Evolutionary conservation across 441 rosid species (phyloP).

Genomic region (Adansonia gregorii): DNA sequence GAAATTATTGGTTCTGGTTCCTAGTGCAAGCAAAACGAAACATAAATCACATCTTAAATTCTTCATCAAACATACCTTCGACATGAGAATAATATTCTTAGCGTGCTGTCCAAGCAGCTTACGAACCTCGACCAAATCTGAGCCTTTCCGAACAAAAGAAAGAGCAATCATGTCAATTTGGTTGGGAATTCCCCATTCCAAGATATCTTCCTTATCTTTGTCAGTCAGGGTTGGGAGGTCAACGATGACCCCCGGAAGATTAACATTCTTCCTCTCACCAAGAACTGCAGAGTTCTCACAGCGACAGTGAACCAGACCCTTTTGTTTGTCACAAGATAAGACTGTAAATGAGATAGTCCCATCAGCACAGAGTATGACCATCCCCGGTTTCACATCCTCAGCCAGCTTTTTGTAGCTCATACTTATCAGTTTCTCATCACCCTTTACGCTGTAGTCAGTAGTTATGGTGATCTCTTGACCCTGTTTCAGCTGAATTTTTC

Average conservation of each 20-base stretch:
- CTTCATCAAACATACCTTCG: conserved; percentile 63
- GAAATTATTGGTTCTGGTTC: conserved; percentile 13
- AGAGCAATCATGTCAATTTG: conserved; percentile 95
- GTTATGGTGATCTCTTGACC: conserved; percentile 85
- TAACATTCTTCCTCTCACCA: conserved; percentile 93
- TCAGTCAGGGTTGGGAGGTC: conserved; percentile 95
- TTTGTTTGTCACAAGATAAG: conserved; percentile 62
- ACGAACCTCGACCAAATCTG: conserved; percentile 81
- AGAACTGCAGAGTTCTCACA: conserved; percentile 92
- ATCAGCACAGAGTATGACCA: conserved; percentile 86
- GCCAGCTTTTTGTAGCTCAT: conserved; percentile 94
- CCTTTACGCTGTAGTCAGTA: conserved; percentile 76
- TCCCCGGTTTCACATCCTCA: conserved; percentile 78
- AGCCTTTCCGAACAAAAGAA: conserved; percentile 92
- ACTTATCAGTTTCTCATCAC: conserved; percentile 71
- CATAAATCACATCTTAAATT: neutral
- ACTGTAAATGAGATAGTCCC: conserved; percentile 90
- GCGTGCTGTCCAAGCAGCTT: conserved; percentile 76
- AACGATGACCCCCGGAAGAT: conserved; percentile 93
- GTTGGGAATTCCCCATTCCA: conserved; percentile 89
- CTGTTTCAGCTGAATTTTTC: conserved; percentile 67
- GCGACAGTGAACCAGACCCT: conserved; percentile 72
- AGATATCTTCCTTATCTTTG: conserved; percentile 90
- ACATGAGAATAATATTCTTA: conserved; percentile 85
- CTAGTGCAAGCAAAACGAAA: neutral